These are phyloP conservation scores for Citrus glauca DNA, from an alignment of 345 rosid species.

Conservation along the genomic window DNA sequence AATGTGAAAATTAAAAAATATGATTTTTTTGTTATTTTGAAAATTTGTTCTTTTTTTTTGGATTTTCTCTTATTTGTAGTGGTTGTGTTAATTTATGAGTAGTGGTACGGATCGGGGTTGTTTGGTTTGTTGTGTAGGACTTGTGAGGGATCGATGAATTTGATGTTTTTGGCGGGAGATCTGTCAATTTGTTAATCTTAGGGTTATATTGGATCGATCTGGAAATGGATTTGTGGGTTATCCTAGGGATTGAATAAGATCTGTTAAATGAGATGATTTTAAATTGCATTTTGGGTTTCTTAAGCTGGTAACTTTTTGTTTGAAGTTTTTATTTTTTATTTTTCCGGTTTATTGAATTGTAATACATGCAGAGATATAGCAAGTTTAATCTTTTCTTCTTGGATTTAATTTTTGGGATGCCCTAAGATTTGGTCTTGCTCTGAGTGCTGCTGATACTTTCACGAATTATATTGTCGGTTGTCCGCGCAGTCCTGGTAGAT, in stretches of 20 bases:
- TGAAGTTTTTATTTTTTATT: not conserved
- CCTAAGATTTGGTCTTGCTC: not conserved
- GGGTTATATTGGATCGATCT: constrained; percentile 2
- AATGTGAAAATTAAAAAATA: not conserved
- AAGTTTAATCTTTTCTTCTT: too few species aligned
- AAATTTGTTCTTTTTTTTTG: not conserved
- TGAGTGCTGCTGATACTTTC: not conserved
- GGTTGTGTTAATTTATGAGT: not conserved
- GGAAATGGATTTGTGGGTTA: not conserved
- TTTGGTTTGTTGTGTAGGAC: not conserved
- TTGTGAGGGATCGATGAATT: constrained; percentile 1
- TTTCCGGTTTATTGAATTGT: not conserved
- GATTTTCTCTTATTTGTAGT: not conserved
- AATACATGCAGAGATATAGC: not conserved
- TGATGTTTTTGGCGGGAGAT: not conserved
- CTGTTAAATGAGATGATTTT: constrained; percentile 12
- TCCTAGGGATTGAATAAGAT: constrained; percentile 17
- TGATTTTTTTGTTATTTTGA: not conserved
- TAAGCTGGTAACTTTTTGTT: not conserved
- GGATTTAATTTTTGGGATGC: not conserved
- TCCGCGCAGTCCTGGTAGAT: too few species aligned
- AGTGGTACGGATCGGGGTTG: constrained; percentile 4
- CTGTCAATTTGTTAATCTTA: not conserved
- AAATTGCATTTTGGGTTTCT: not conserved
- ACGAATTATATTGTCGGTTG: not conserved